These are phyloP conservation scores for Solanum paucissectum DNA, from an alignment of 257 asterid species.

Conservation along the genomic window DNA sequence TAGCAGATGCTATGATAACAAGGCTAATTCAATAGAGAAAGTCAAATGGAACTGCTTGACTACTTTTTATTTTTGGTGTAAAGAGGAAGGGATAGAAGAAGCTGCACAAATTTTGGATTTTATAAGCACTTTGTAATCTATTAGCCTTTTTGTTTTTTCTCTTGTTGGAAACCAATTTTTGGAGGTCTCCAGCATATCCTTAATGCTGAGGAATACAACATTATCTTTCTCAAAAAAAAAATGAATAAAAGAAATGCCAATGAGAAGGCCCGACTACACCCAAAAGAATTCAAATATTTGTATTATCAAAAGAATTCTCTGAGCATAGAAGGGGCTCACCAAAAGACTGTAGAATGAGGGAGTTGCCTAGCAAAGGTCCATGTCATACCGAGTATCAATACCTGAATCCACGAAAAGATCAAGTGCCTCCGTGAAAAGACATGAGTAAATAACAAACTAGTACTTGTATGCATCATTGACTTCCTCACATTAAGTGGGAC, in stretches of 20 bases:
- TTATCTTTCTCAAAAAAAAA: too few species aligned
- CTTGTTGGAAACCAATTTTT: too few species aligned
- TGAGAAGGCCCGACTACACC: neutral
- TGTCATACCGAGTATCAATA: neutral
- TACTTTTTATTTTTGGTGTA: too few species aligned
- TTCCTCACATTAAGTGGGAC: neutral
- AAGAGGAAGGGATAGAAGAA: too few species aligned
- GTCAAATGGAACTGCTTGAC: too few species aligned
- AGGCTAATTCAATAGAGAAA: too few species aligned
- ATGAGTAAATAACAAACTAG: neutral
- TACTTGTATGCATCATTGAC: neutral
- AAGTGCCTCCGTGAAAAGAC: neutral
- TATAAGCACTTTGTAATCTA: too few species aligned
- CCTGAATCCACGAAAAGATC: neutral
- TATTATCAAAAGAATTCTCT: neutral
- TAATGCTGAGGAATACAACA: too few species aligned
- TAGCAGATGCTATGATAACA: too few species aligned
- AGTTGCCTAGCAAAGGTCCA: neutral
- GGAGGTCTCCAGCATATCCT: too few species aligned
- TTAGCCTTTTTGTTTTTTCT: too few species aligned
- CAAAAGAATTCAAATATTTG: neutral
- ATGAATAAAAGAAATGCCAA: neutral
- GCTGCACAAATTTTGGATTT: too few species aligned
- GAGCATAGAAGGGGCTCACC: neutral
- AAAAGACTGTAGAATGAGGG: neutral